A percentile compares a stretch with the other conserved stretches of the same genome.
phyloP scores from a whole-genome alignment of 1,139 yeast species.

The Pichia sp. region DNA sequence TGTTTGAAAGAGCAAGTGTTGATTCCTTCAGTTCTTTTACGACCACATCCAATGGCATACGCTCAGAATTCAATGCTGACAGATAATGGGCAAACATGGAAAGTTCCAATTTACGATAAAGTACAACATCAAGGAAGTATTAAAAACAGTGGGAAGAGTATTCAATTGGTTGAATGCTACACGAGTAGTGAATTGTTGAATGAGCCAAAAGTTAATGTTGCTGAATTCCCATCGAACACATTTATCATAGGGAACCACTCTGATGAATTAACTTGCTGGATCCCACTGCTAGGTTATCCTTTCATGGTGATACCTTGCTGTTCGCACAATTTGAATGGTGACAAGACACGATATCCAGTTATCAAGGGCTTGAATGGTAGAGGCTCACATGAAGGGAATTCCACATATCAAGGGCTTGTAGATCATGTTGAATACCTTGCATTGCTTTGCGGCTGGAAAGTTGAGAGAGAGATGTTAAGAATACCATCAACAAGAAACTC shows the following conservation, averaged over 20 bases:
- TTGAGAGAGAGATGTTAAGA: slow-evolving; percentile 79
- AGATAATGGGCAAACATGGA: slow-evolving; percentile 60
- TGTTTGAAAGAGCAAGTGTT: slow-evolving; percentile 70
- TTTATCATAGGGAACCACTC: slow-evolving; percentile 93
- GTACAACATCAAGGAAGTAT: slow-evolving; percentile 22
- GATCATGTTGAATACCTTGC: slow-evolving; percentile 79
- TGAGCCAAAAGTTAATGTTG: slow-evolving; percentile 60
- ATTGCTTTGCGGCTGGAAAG: slow-evolving; percentile 70
- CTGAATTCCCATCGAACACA: slow-evolving; percentile 63
- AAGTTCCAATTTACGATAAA: slow-evolving; percentile 39
- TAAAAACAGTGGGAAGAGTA: slow-evolving; percentile 18
- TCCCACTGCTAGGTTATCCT: slow-evolving; percentile 81
- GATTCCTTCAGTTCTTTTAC: slow-evolving; percentile 65
- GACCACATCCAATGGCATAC: slow-evolving; percentile 62
- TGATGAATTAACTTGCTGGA: slow-evolving; percentile 94
- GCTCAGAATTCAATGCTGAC: slow-evolving; percentile 48
- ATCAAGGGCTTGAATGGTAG: slow-evolving; percentile 22
- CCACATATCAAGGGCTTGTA: slow-evolving; percentile 78
- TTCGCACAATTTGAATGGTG: slow-evolving; percentile 81
- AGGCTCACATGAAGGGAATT: slow-evolving; percentile 32
- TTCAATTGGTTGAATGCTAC: slow-evolving; percentile 41
- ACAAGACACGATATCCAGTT: slow-evolving; percentile 60
- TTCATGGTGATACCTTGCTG: slow-evolving; percentile 95
- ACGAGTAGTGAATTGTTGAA: slow-evolving; percentile 47
- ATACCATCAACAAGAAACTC: slow-evolving; percentile 95